phyloP scores from a whole-genome alignment of 495 filamentous ascomycete genomes.

The Durotheca rogersii region DNA sequence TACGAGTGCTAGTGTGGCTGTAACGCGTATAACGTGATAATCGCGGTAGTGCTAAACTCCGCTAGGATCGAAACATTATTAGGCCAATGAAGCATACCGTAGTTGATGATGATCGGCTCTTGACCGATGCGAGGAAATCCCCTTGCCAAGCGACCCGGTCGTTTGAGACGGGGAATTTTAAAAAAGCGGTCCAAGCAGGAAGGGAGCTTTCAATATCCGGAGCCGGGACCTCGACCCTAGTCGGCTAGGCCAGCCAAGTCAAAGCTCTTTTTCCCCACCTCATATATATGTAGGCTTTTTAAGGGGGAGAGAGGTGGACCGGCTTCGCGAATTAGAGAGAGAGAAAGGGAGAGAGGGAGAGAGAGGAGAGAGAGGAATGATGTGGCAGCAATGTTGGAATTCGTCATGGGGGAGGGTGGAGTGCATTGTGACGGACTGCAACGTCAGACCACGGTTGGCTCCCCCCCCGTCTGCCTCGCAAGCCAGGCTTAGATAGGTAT shows the following conservation, averaged over 20 bases:
- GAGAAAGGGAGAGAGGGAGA: background rate
- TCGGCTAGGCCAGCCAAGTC: no score
- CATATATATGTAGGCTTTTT: no score
- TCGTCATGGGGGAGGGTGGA: slow-evolving; percentile 11
- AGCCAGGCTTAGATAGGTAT: slow-evolving; percentile 28
- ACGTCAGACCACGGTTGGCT: slow-evolving; percentile 25
- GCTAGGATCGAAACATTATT: slow-evolving; percentile 29
- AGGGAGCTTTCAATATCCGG: slow-evolving; percentile 5
- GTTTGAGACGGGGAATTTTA: slow-evolving; percentile 25
- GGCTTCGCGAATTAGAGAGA: no score
- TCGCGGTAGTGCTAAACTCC: slow-evolving; percentile 15
- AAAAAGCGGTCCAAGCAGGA: slow-evolving; percentile 25
- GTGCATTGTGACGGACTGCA: slow-evolving; percentile 6
- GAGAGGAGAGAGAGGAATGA: slow-evolving; percentile 4
- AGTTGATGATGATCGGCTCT: slow-evolving; percentile 23
- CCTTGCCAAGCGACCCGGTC: slow-evolving; percentile 18
- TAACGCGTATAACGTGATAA: slow-evolving; percentile 22
- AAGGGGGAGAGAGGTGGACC: no score
- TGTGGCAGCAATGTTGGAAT: slow-evolving; percentile 4
- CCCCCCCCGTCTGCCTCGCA: slow-evolving; percentile 21
- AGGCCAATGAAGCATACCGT: slow-evolving; percentile 16
- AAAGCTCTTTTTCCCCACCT: slow-evolving; percentile 3
- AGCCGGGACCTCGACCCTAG: slow-evolving; percentile 15
- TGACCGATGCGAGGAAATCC: slow-evolving; percentile 7
- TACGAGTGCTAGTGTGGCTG: slow-evolving; percentile 10